Conservation (phyloP, 345 rosid species). For the Erucastrum elatum region DNA sequence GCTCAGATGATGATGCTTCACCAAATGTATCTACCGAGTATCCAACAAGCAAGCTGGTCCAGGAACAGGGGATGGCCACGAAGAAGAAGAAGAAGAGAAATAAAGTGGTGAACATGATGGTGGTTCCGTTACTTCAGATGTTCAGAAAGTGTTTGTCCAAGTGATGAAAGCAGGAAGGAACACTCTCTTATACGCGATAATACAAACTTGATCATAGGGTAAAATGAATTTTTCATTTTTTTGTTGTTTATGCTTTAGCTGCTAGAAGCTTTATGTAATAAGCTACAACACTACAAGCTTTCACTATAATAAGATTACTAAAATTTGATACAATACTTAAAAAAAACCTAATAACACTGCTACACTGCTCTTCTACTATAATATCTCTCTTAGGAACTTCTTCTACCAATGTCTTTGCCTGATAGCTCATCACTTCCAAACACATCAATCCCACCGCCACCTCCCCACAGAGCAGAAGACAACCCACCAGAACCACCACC, state of each 20-base stretch:
- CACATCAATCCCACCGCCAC: conserved; percentile 60
- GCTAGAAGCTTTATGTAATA: conserved; percentile 20
- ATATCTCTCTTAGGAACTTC: conserved; percentile 48
- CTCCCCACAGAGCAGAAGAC: conserved; percentile 69
- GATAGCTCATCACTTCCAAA: conserved; percentile 61
- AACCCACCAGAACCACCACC: conserved; percentile 37
- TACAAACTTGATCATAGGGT: not conserved
- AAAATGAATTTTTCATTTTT: not conserved
- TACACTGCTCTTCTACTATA: conserved; percentile 16
- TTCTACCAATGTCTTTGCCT: conserved; percentile 65
- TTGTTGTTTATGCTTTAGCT: not conserved
- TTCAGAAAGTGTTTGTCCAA: conserved; percentile 18
- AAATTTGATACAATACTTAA: conserved; percentile 16
- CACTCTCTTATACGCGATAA: not conserved
- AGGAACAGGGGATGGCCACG: not conserved
- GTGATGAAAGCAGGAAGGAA: not conserved
- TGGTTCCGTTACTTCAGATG: conserved; percentile 17
- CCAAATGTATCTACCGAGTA: conserved; percentile 1
- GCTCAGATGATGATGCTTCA: conserved; percentile 10
- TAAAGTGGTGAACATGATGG: conserved; percentile 21
- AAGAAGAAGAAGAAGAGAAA: conserved; percentile 27
- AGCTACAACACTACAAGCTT: conserved; percentile 7
- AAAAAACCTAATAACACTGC: conserved; percentile 17
- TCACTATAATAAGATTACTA: conserved; percentile 15
- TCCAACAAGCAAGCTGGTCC: conserved; percentile 22